Conservation (phyloP, 345 rosid species). For the Ceriops decandra region DNA sequence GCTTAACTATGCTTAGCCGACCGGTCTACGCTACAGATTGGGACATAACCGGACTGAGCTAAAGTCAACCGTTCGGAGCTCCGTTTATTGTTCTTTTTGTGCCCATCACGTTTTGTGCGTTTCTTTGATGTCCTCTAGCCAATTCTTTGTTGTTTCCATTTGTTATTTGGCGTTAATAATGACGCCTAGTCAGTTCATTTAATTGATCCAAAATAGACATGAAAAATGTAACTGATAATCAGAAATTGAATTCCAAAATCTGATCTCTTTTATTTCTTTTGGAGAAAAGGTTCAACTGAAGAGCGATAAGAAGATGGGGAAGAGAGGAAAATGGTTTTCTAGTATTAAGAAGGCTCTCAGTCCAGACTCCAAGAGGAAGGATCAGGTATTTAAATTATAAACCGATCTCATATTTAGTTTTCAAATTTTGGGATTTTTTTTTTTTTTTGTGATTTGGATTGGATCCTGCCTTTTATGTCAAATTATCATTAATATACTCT, state of each 20-base stretch:
- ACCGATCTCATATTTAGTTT: neutral
- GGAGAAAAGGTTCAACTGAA: slow-evolving; percentile 14
- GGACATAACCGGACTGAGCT: neutral
- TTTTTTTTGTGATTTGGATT: neutral
- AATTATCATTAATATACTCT: neutral
- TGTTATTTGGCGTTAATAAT: neutral
- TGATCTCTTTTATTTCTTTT: slow-evolving; percentile 7
- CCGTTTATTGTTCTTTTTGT: neutral
- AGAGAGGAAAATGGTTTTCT: slow-evolving; percentile 89
- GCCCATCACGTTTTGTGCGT: neutral
- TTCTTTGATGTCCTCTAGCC: neutral
- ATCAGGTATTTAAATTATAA: slow-evolving; percentile 32
- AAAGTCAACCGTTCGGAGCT: neutral
- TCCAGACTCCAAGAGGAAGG: slow-evolving; percentile 60
- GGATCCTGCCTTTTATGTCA: neutral
- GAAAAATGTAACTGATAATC: neutral
- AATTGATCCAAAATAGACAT: neutral
- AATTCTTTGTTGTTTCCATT: neutral
- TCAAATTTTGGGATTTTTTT: neutral
- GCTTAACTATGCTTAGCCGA: neutral
- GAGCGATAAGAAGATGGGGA: slow-evolving; percentile 73
- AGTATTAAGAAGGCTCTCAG: slow-evolving; percentile 80
- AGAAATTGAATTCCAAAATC: slow-evolving; percentile 6
- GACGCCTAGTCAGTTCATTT: neutral
- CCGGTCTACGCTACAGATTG: neutral